Conservation (phyloP, 2,329 filamentous ascomycete genomes). For the Neofusicoccum umdonicola region DNA sequence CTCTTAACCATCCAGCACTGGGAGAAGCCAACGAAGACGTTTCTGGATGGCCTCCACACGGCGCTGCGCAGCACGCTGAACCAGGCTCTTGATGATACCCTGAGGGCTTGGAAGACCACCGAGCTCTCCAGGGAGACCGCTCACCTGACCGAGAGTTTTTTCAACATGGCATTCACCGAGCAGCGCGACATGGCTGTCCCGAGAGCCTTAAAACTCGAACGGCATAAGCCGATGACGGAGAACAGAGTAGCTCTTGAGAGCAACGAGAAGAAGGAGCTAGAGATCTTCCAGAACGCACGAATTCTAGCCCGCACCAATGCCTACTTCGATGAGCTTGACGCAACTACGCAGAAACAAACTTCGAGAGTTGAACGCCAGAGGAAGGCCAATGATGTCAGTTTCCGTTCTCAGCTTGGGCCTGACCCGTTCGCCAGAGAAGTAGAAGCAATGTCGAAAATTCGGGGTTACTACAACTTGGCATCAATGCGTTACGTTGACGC, state of each 20-base stretch:
- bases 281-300: conserved; percentile 28
- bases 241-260: conserved; percentile 24
- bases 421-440: conserved; percentile 63
- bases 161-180: conserved; percentile 28
- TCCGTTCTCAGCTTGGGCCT: conserved; percentile 43
- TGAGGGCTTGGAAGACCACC: conserved; percentile 30
- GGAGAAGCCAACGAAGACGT: conserved; percentile 25
- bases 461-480: conserved; percentile 69
- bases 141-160: conserved; percentile 27
- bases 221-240: conserved; percentile 35
- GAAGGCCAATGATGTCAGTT: conserved; percentile 27
- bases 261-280: conserved; percentile 22
- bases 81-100: conserved; percentile 27
- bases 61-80: conserved; percentile 23
- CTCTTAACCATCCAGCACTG: conserved; percentile 29
- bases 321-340: conserved; percentile 27
- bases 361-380: conserved; percentile 28
- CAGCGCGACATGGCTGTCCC: conserved; percentile 23
- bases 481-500: conserved; percentile 62
- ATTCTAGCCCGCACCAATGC: conserved; percentile 25
- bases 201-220: conserved; percentile 32
- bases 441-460: conserved; percentile 60
- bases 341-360: conserved; percentile 18
- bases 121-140: conserved; percentile 28
- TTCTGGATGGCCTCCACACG: conserved; percentile 26